Percentiles rank a stretch among this genome's conserved stretches.
phyloP scores from a whole-genome alignment of 1,139 yeast genomes.

The Lodderomyces beijingensis region DNA sequence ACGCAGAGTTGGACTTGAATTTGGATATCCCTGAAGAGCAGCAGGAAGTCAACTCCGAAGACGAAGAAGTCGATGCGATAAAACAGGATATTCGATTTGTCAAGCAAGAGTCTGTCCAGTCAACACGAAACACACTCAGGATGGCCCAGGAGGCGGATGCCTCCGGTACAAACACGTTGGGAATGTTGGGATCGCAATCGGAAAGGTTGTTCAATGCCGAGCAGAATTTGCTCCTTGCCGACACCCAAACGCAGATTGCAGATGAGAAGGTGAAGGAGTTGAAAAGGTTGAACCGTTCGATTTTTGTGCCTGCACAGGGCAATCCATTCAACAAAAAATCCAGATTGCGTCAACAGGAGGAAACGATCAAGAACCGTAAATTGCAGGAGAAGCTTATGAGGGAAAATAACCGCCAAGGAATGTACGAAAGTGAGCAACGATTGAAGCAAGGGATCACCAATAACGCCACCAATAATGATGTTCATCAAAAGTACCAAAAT shows the following conservation, averaged over 20 bases:
- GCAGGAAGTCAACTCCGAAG: slow-evolving; percentile 53
- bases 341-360: slow-evolving; percentile 73
- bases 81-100: slow-evolving; percentile 81
- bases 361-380: slow-evolving; percentile 60
- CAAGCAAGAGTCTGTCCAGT: slow-evolving; percentile 81
- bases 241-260: slow-evolving; percentile 78
- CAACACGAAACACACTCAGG: slow-evolving; percentile 80
- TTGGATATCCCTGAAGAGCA: slow-evolving; percentile 44
- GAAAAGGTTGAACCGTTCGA: slow-evolving; percentile 72
- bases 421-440: slow-evolving; percentile 46
- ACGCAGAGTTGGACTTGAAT: slow-evolving; percentile 25
- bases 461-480: slow-evolving; percentile 34
- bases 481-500: slow-evolving; percentile 47
- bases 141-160: slow-evolving; percentile 93
- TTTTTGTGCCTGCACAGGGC: slow-evolving; percentile 74
- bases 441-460: slow-evolving; percentile 39
- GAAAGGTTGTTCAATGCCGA: slow-evolving; percentile 81
- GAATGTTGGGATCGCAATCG: slow-evolving; percentile 89
- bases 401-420: slow-evolving; percentile 38
- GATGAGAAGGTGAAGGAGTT: slow-evolving; percentile 81
- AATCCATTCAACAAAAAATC: slow-evolving; percentile 88
- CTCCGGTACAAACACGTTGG: slow-evolving; percentile 83
- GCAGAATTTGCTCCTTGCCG: slow-evolving; percentile 69
- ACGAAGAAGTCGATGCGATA: slow-evolving; percentile 86
- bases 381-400: slow-evolving; percentile 54